A percentile compares a stretch with the other conserved stretches of the same genome.
These are phyloP conservation scores for Martensiomyces pterosporus DNA, from an alignment of 192 early-diverging fungal species.

Conservation along the genomic window DNA sequence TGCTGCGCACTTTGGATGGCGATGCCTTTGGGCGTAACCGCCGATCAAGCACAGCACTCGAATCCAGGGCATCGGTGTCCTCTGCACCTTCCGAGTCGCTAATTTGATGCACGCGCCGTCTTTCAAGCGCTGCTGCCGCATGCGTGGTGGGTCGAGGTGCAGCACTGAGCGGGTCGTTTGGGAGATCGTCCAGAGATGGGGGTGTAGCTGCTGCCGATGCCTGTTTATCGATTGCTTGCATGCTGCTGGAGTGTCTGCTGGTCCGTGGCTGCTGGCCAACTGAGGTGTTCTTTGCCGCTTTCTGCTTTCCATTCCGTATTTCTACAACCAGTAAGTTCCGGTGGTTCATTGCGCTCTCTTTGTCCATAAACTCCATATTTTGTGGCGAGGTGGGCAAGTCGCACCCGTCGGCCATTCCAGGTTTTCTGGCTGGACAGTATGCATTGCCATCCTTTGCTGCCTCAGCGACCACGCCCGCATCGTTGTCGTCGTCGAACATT, in stretches of 20 bases:
- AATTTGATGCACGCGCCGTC: conserved; percentile 2
- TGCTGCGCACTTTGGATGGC: neutral
- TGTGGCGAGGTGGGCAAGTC: neutral
- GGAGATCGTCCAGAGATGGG: conserved; percentile 19
- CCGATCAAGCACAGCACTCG: conserved; percentile 11
- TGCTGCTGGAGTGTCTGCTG: neutral
- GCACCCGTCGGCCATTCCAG: no score
- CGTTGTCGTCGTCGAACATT: conserved; percentile 24
- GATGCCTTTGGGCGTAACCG: conserved; percentile 24
- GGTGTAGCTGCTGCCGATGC: neutral
- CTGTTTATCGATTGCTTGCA: neutral
- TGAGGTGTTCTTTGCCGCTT: neutral
- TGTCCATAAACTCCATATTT: conserved; percentile 37
- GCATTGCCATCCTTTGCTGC: no score
- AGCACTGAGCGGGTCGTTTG: conserved; percentile 16
- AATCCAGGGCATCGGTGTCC: conserved; percentile 18
- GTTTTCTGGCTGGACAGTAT: neutral
- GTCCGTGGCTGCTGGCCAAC: neutral
- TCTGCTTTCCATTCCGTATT: no score
- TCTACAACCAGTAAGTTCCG: conserved; percentile 16
- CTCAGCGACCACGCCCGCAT: no score
- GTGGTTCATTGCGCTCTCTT: conserved; percentile 45
- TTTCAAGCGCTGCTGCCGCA: conserved; percentile 2
- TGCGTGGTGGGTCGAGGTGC: neutral
- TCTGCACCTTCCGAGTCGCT: conserved; percentile 32